phyloP scores from a whole-genome alignment of 2,329 filamentous ascomycete species.

The Calonectria honghensis region DNA sequence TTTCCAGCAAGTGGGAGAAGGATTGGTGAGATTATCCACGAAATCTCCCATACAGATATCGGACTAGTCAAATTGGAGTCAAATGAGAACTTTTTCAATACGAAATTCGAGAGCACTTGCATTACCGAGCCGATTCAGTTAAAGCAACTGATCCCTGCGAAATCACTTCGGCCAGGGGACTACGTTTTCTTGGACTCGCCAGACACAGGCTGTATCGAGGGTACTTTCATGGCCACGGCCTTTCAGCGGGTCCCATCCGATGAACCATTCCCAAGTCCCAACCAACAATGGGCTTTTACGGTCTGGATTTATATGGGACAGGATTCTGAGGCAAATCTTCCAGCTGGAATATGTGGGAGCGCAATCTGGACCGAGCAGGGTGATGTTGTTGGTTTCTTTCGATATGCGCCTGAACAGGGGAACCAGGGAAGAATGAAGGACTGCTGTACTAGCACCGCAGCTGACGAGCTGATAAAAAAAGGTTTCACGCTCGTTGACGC shows the following conservation, averaged over 20 bases:
- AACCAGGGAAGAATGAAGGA: slow-evolving; percentile 22
- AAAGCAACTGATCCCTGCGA: not conserved
- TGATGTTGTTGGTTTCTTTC: slow-evolving; percentile 33
- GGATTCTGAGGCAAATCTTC: not conserved
- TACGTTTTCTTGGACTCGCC: not conserved
- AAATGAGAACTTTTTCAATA: too few relatives aligned
- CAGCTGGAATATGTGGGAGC: slow-evolving; percentile 14
- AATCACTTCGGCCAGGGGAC: not conserved
- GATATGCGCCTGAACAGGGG: slow-evolving; percentile 7
- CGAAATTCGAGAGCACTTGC: too few relatives aligned
- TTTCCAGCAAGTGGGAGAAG: too few relatives aligned
- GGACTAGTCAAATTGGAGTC: too few relatives aligned
- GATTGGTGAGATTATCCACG: too few relatives aligned
- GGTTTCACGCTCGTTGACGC: slow-evolving; percentile 29
- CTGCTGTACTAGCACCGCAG: slow-evolving; percentile 24
- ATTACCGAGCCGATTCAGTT: not conserved
- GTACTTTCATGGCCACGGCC: not conserved
- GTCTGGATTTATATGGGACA: slow-evolving; percentile 27
- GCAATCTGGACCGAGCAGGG: slow-evolving; percentile 25
- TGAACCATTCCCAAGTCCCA: not conserved
- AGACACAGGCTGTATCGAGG: slow-evolving; percentile 23
- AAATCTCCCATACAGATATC: too few relatives aligned
- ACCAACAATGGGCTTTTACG: slow-evolving; percentile 19
- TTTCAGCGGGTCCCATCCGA: not conserved
- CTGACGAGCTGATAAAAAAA: slow-evolving; percentile 25